phyloP scores from a whole-genome alignment of 805 yeast species.

The Pichia scutulata region DNA sequence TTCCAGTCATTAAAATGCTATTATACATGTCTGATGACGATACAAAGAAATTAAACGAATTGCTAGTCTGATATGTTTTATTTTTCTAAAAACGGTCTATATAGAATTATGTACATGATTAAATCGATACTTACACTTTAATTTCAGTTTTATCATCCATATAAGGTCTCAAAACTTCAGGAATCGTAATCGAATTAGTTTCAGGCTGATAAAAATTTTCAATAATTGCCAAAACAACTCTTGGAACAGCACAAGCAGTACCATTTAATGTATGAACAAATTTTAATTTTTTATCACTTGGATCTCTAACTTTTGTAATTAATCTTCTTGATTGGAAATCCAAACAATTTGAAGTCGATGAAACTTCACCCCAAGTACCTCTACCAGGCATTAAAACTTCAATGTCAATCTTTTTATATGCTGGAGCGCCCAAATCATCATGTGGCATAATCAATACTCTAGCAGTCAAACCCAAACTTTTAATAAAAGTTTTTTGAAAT shows the following conservation, averaged over 20 bases:
- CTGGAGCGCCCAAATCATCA: slow-evolving; percentile 90
- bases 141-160: slow-evolving; percentile 57
- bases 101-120: neutral
- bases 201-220: slow-evolving; percentile 72
- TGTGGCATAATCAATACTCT: slow-evolving; percentile 84
- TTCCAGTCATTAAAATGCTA: slow-evolving; percentile 79
- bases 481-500: slow-evolving; percentile 59
- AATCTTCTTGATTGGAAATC: slow-evolving; percentile 86
- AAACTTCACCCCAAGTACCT: slow-evolving; percentile 84
- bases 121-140: neutral
- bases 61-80: neutral
- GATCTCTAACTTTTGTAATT: slow-evolving; percentile 48
- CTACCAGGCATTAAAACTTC: slow-evolving; percentile 99
- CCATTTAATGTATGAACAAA: slow-evolving; percentile 86
- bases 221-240: slow-evolving; percentile 81
- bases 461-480: slow-evolving; percentile 67
- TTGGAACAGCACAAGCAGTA: slow-evolving; percentile 91
- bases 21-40: slow-evolving; percentile 64
- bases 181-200: slow-evolving; percentile 49
- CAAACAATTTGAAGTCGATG: slow-evolving; percentile 86
- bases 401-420: slow-evolving; percentile 82
- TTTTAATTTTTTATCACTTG: slow-evolving; percentile 25
- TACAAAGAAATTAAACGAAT: slow-evolving; percentile 49
- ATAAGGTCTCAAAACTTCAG: slow-evolving; percentile 56
- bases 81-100: neutral